Evolutionary conservation across 768 basidiomycete species (phyloP), one percentile per base, ranked within the genome.

Genomic region (Jaapia argillacea): DNA sequence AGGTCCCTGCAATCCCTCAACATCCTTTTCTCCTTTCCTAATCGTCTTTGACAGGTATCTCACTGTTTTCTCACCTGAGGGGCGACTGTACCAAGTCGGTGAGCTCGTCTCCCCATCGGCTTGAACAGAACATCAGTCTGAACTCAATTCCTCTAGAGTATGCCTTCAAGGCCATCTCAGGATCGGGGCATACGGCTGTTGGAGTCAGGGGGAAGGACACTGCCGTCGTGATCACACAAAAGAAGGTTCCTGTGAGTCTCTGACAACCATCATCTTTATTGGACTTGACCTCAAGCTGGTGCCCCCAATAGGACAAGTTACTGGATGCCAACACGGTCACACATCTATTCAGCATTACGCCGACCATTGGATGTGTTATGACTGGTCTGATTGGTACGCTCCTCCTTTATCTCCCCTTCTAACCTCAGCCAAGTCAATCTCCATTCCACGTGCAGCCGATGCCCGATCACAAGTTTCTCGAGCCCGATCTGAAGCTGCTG

Each of bases 121-220:
- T 10, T 1, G 25, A 24, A 4, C 14, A 22, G 21, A 18, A 21
- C 4, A 21, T 22, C 25, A 13, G 46, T 25, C 35, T 38, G 39
- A 45, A 25, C 6, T 23, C 13, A 23, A n/a, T 16, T 24, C 40
- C 5, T 40, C 4, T 55, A 97, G 93, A 98, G 69, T 98, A 98
- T 73, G 94, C 96, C 22, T 98, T 98, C 82, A 99, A 98, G 66
- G 96, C 96, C 39, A 97, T 98, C 62, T 90, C 92, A 49, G 91
- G 90, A 44, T 91, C 92, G 1, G 94, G 92, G 1, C 90, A 97
- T 57, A 98, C 96, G 2, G 80, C 94, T 1, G 75, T 99, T 41
- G 76, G 93, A 14, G 85, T 98, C 36, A 71, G 94, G 55, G 96
- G 96, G 14, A 88, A 88, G 62, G 93, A 98, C 54, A 94, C 92